Percentiles rank a stretch among this genome's conserved stretches.
Evolutionary conservation across 2,329 filamentous ascomycete species (phyloP).

Genomic region (Stachybotrys chlorohalonatus): DNA sequence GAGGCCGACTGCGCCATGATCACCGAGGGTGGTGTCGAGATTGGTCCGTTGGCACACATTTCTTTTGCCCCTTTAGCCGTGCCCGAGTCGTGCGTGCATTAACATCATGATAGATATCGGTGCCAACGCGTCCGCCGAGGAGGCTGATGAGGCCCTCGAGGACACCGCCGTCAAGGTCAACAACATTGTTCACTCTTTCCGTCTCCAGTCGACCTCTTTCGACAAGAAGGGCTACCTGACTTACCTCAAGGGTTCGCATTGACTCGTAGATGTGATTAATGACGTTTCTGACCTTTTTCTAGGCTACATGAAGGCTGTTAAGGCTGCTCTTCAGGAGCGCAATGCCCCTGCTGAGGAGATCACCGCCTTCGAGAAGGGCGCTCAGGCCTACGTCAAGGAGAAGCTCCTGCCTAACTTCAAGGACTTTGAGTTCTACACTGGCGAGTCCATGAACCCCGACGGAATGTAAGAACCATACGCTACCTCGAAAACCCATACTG

Average conservation of each 20-base stretch:
- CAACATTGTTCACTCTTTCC: slow-evolving; percentile 90
- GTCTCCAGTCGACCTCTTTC: slow-evolving; percentile 66
- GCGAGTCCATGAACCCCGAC: slow-evolving; percentile 86
- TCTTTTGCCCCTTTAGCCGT: not conserved
- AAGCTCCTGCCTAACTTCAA: slow-evolving; percentile 77
- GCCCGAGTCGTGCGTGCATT: not conserved
- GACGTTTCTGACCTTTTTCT: not conserved
- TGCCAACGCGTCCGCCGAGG: slow-evolving; percentile 96
- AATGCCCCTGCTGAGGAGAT: slow-evolving; percentile 56
- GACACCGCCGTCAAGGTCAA: slow-evolving; percentile 68
- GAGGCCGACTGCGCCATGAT: slow-evolving; percentile 93
- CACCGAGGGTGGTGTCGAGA: slow-evolving; percentile 62
- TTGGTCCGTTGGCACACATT: slow-evolving; percentile 46
- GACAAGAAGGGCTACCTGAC: slow-evolving; percentile 80
- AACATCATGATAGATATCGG: slow-evolving; percentile 56
- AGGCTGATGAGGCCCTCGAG: slow-evolving; percentile 66
- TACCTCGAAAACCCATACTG: not conserved
- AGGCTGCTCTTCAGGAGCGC: slow-evolving; percentile 56
- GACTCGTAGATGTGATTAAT: not conserved
- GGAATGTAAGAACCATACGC: slow-evolving; percentile 62
- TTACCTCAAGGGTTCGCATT: slow-evolving; percentile 71
- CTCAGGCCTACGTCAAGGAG: slow-evolving; percentile 69
- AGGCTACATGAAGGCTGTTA: slow-evolving; percentile 91
- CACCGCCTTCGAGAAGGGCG: slow-evolving; percentile 71
- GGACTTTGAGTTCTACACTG: slow-evolving; percentile 91